Conservation (phyloP, 1,139 yeast genomes). For the Debaryomycetaceae sp. region DNA sequence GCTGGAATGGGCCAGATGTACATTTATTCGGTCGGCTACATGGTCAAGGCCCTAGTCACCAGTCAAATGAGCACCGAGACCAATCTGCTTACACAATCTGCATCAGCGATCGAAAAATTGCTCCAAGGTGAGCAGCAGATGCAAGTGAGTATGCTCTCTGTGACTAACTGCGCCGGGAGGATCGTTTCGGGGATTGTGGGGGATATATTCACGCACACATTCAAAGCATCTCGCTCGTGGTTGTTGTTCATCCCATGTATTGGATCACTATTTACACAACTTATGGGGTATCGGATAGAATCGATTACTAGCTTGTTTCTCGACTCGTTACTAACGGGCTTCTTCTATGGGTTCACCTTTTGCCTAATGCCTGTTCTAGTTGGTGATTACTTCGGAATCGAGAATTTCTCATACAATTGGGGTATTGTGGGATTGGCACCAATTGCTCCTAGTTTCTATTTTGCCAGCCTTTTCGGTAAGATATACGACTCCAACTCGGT, state of each 20-base stretch:
- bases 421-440: slow-evolving; percentile 56
- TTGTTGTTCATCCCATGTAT: slow-evolving; percentile 44
- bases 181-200: slow-evolving; percentile 51
- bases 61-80: slow-evolving; percentile 10
- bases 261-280: slow-evolving; percentile 40
- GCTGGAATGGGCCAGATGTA: slow-evolving; percentile 63
- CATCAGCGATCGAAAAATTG: slow-evolving; percentile 20
- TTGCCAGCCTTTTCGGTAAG: slow-evolving; percentile 50
- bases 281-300: slow-evolving; percentile 30
- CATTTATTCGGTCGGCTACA: slow-evolving; percentile 59
- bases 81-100: slow-evolving; percentile 11
- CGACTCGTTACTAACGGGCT: slow-evolving; percentile 46
- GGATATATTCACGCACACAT: slow-evolving; percentile 45
- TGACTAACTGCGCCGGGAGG: slow-evolving; percentile 54
- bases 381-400: slow-evolving; percentile 56
- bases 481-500: slow-evolving; percentile 45
- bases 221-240: slow-evolving; percentile 41
- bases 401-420: slow-evolving; percentile 54
- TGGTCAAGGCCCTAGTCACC: slow-evolving; percentile 50
- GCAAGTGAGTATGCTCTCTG: slow-evolving; percentile 54
- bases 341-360: slow-evolving; percentile 57
- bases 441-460: slow-evolving; percentile 46
- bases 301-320: slow-evolving; percentile 30
- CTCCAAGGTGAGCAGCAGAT: slow-evolving; percentile 51
- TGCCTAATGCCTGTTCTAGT: slow-evolving; percentile 57